Evolutionary conservation across 495 filamentous ascomycete genomes (phyloP).

Genomic region (Penicillium steckii): DNA sequence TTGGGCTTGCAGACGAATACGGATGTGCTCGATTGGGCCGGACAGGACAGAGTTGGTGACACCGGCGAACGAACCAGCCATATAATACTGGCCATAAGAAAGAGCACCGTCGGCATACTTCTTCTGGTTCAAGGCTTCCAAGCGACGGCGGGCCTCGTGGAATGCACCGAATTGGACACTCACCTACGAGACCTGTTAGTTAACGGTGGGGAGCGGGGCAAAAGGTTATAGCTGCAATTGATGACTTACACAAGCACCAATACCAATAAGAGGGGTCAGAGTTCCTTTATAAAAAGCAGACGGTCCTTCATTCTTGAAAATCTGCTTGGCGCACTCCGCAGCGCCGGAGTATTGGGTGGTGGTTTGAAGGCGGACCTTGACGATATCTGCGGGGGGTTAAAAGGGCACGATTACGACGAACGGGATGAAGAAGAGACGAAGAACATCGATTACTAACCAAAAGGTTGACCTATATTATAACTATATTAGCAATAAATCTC

Average conservation of each 20-base stretch:
- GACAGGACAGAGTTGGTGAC: constrained; percentile 87
- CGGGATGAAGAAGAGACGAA: not conserved
- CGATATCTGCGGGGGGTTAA: constrained; percentile 66
- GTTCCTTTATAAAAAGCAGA: constrained; percentile 98
- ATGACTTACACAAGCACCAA: constrained; percentile 84
- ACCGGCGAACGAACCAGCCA: constrained; percentile 87
- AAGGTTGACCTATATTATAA: constrained; percentile 74
- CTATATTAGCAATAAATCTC: constrained; percentile 29
- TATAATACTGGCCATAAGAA: constrained; percentile 82
- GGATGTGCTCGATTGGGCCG: constrained; percentile 92
- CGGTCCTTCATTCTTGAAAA: constrained; percentile 84
- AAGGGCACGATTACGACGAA: not conserved
- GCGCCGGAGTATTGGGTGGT: constrained; percentile 76
- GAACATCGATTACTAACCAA: constrained; percentile 52
- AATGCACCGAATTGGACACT: constrained; percentile 98
- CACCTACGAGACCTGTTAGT: constrained; percentile 45
- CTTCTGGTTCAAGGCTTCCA: constrained; percentile 72
- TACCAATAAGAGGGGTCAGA: constrained; percentile 91
- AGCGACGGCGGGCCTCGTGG: constrained; percentile 81
- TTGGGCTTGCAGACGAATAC: constrained; percentile 96
- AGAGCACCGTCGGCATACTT: constrained; percentile 52
- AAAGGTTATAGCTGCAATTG: not conserved
- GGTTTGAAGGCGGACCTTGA: constrained; percentile 97
- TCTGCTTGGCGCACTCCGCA: constrained; percentile 73
- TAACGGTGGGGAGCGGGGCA: not conserved